A percentile compares a stretch with the other conserved stretches of the same genome.
Conservation (phyloP, 208 protist genomes). For the Crithidia fasciculata region DNA sequence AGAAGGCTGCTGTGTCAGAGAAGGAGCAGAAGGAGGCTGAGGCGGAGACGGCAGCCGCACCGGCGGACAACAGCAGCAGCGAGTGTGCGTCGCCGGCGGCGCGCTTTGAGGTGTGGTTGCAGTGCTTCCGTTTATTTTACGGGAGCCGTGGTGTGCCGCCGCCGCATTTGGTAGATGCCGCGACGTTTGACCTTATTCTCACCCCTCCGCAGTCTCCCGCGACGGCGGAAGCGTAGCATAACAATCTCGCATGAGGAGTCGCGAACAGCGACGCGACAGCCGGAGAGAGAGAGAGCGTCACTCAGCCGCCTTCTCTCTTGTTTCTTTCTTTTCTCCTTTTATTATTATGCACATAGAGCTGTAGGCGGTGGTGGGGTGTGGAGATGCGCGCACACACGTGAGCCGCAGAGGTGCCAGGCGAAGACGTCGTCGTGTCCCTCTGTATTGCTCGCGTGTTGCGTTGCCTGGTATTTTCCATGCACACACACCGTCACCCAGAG, state of each 20-base stretch:
- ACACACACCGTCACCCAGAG: background rate
- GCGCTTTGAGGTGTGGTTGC: constrained; percentile 47
- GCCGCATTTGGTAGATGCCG: constrained; percentile 50
- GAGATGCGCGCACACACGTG: background rate
- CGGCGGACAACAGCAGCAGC: background rate
- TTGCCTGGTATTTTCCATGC: background rate
- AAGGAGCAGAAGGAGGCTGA: background rate
- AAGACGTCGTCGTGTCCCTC: background rate
- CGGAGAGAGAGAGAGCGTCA: background rate
- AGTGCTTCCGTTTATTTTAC: constrained; percentile 43
- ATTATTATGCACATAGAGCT: constrained; percentile 1
- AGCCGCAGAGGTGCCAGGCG: too few species aligned
- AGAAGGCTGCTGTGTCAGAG: background rate
- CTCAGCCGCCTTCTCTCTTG: background rate
- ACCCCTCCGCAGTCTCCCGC: constrained; percentile 13
- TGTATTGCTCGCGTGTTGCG: background rate
- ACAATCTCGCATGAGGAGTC: too few species aligned
- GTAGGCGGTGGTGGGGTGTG: background rate
- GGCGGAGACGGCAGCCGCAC: background rate
- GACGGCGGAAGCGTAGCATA: background rate
- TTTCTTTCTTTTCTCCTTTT: constrained; percentile 27
- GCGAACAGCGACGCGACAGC: background rate
- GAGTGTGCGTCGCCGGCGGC: background rate
- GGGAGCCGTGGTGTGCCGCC: constrained; percentile 33
- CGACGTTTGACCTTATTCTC: constrained; percentile 59